Base-by-base conservation (phyloP, 1,284 basidiomycete genomes). In the Dichomitus squalens region DNA sequence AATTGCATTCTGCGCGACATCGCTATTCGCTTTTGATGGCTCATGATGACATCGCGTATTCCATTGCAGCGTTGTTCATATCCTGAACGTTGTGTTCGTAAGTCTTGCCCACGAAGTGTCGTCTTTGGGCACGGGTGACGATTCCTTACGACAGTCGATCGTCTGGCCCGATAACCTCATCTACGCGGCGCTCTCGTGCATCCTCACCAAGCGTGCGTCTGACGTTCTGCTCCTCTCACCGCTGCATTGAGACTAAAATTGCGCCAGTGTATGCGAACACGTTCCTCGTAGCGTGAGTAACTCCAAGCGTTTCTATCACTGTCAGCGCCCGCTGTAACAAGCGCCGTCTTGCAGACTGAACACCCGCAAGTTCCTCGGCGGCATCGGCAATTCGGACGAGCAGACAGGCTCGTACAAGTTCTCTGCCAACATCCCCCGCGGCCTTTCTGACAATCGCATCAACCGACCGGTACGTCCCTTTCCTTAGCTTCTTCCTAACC, bases 221-320 rank as follows among this genome's bases (percentile, higher is more conserved):
- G n/a, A 36, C 14, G 11, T 5, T 12, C 20, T 18, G 31, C 21
- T 18, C 20, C n/a, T n/a, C n/a, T 18, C 23, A 2, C 5, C 38
- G 16, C 11, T 5, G 3, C 27, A 14, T 29, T 11, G 7, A 20
- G 33, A 9, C 38, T 49, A 11, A 50, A 18, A 16, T 16, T 11
- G 6, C 12, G 18, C n/a, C 43, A 56, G 54, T 56, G 35, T 56
- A 56, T 5, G 54, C 54, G 27, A 56, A 56, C 34, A 44, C 54
- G 27, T 56, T 55, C 53, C 31, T 55, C 14, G 53, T 46, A 18
- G 53, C 53, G 53, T 55, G n/a, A 50, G 53, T 55, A 8, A 21
- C 16, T 31, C 14, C 4, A 1, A 20, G 11, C 31, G 2, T n/a
- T 20, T 25, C 27, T 20, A 1, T 31, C 39, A 11, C 18, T 38